phyloP scores from a whole-genome alignment of 208 protist genomes.

The Kentomonas sorsogonicus region DNA sequence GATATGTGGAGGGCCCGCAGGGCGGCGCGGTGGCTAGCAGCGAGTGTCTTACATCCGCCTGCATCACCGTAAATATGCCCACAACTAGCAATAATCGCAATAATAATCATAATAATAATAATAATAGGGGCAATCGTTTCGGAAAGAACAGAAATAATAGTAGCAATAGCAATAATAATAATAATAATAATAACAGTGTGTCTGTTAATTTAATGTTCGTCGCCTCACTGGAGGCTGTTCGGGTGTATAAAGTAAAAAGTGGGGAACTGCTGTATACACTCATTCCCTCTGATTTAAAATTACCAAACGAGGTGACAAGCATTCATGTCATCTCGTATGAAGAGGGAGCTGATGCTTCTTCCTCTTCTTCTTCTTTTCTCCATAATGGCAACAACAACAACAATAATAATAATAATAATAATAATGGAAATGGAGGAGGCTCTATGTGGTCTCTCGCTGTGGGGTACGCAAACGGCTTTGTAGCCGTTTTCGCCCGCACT shows the following conservation, averaged over 20 bases:
- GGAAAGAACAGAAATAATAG: too few relatives aligned
- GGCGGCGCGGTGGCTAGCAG: slow-evolving; percentile 65
- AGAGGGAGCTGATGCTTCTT: not conserved
- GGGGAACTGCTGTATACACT: slow-evolving; percentile 65
- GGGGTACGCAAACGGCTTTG: slow-evolving; percentile 82
- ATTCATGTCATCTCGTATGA: slow-evolving; percentile 53
- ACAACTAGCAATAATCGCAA: not conserved
- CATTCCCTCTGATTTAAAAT: slow-evolving; percentile 64
- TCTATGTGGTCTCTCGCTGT: slow-evolving; percentile 66
- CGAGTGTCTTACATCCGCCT: slow-evolving; percentile 35
- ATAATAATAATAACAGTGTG: slow-evolving; percentile 8
- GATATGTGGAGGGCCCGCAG: slow-evolving; percentile 79
- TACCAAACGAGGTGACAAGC: slow-evolving; percentile 74
- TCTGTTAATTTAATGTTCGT: too few relatives aligned
- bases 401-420: not conserved
- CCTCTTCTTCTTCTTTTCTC: not conserved
- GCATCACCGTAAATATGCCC: not conserved
- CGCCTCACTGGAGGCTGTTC: slow-evolving; percentile 80
- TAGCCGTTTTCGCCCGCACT: slow-evolving; percentile 69
- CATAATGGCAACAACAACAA: not conserved
- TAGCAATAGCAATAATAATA: not conserved
- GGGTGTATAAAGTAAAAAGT: slow-evolving; percentile 74
- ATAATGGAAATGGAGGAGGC: not conserved
- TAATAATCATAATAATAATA: too few relatives aligned
- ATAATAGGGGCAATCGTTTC: too few relatives aligned